phyloP scores from a whole-genome alignment of 176 grass and related monocot genomes.

The Oropetium thomaeum region DNA sequence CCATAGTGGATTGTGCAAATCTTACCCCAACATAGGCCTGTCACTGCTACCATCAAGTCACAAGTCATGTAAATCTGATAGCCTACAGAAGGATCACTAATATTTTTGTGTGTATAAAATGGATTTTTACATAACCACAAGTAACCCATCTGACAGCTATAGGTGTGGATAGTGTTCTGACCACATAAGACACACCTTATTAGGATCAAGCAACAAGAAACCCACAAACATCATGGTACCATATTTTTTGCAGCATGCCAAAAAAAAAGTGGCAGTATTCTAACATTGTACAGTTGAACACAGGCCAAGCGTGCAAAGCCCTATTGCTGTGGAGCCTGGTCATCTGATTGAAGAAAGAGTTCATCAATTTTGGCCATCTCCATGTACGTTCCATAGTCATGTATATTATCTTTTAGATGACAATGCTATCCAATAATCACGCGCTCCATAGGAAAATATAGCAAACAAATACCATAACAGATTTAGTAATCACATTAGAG shows the following conservation, averaged over 20 bases:
- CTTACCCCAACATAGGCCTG: too few relatives aligned
- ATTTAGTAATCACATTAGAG: not conserved
- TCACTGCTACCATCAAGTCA: not conserved
- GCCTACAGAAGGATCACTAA: not conserved
- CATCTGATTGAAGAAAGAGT: not conserved
- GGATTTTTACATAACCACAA: not conserved
- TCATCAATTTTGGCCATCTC: not conserved
- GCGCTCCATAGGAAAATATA: not conserved
- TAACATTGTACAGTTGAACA: not conserved
- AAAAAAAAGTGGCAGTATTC: not conserved
- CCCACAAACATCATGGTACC: not conserved
- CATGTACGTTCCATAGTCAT: not conserved
- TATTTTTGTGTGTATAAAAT: not conserved
- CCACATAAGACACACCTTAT: not conserved
- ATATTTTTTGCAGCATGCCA: not conserved
- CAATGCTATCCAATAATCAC: not conserved
- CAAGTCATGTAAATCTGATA: not conserved
- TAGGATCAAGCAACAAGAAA: not conserved
- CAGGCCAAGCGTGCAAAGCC: not conserved
- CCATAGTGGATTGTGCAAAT: not conserved
- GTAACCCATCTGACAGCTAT: not conserved
- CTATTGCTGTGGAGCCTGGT: not conserved
- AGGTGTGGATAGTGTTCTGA: not conserved
- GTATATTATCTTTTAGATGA: not conserved
- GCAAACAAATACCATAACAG: not conserved